Evolutionary conservation across 345 rosid species (phyloP), one percentile per base, ranked within the genome.

Genomic region (Populus nigra): DNA sequence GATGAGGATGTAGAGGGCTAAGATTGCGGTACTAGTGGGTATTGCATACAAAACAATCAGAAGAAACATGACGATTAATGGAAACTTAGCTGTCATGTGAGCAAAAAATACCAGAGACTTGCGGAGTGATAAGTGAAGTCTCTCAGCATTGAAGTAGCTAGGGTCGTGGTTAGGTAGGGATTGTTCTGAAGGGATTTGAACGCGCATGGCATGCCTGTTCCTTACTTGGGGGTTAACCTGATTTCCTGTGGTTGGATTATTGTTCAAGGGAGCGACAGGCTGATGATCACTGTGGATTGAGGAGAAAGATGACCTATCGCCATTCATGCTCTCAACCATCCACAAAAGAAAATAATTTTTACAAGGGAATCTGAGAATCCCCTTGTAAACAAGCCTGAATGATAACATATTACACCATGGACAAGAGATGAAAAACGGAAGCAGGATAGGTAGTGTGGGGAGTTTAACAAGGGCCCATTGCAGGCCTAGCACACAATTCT

Each of bases 301-400:
- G 35, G 35, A 33, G 35, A 33, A 33, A 33, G 35, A 33, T 33
- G 35, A 33, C 35, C 93, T 85, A 68, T 92, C 92, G 8, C 89
- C 92, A 33, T 93, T 96, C 91, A 85, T 87, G 86, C 96, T 91
- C 88, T 95, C 98, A 4, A 93, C 96, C 98, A 95, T 95, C 99
- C 98, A 92, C 39, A 92, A 97, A 38, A 95, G 79, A 84, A 95
- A 91, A 85, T 92, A 95, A 76, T 95, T 93, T 85, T 95, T 95
- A 74, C 87, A 86, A 35, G 99, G 99, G 80, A 92, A 95, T 71
- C 79, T 93, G 18, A 96, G 87, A 47, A 85, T 84, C 73, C 97
- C 96, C 79, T 82, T 88, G 76, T 90, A 96, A 78, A 96, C 88
- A 27, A 93, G 83, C 59, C 96, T 91, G 69, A 93, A 91, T 22